These are phyloP conservation scores for Globisporangium takayamanum DNA, from an alignment of 352 stramenopile species.

Conservation along the genomic window DNA sequence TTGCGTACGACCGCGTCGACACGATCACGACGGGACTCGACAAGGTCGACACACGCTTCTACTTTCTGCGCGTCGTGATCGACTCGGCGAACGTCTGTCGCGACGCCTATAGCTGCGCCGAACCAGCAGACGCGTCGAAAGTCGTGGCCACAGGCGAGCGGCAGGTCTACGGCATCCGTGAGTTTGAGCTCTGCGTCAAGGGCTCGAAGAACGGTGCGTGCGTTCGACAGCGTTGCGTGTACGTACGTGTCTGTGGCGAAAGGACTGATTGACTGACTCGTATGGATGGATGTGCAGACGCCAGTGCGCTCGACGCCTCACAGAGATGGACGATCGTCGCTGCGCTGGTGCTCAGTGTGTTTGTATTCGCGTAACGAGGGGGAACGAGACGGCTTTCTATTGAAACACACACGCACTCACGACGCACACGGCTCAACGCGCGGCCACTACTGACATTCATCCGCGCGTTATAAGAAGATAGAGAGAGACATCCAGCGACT, in stretches of 20 bases:
- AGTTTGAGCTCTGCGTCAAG: slow-evolving; percentile 69
- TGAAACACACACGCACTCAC: slow-evolving; percentile 2
- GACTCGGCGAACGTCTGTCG: slow-evolving; percentile 41
- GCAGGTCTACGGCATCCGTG: slow-evolving; percentile 71
- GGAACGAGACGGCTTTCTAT: neutral
- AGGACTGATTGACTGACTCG: neutral
- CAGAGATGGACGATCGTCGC: neutral
- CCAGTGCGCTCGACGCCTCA: neutral
- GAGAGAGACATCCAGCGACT: slow-evolving; percentile 2
- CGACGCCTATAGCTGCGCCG: slow-evolving; percentile 31
- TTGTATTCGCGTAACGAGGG: neutral
- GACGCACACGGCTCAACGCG: slow-evolving; percentile 5
- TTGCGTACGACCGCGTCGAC: slow-evolving; percentile 67
- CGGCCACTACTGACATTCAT: slow-evolving; percentile 28
- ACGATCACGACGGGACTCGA: slow-evolving; percentile 38
- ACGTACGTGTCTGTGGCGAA: neutral
- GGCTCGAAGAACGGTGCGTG: slow-evolving; percentile 38
- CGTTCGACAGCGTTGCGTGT: neutral
- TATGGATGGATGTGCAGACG: neutral
- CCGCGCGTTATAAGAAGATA: slow-evolving; percentile 13
- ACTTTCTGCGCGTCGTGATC: slow-evolving; percentile 50
- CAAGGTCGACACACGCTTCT: slow-evolving; percentile 38
- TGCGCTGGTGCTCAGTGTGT: neutral
- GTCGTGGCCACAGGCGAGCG: slow-evolving; percentile 39
- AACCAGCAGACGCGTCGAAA: slow-evolving; percentile 13